Percentiles rank a stretch among this genome's conserved stretches.
Evolutionary conservation across 2,329 filamentous ascomycete genomes (phyloP).

Genomic region (Metarhizium brunneum): DNA sequence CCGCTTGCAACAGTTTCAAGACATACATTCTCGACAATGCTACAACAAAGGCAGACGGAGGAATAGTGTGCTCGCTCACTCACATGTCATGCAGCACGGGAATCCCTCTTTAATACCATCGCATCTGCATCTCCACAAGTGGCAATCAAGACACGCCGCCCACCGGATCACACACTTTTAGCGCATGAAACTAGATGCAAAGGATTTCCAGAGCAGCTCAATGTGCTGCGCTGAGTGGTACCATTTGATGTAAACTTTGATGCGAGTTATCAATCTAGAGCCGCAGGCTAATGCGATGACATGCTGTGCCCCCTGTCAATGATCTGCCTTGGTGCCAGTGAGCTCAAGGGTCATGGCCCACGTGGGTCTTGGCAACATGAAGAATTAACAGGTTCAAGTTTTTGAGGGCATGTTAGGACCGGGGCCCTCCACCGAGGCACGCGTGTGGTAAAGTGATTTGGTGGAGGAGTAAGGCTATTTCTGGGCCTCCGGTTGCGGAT

Average conservation of each 20-base stretch:
- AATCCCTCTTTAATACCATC: too few relatives aligned
- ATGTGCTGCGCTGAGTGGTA: too few relatives aligned
- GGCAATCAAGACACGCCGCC: neutral
- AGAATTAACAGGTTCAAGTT: neutral
- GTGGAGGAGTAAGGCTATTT: neutral
- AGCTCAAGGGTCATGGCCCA: neutral
- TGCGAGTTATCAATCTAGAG: too few relatives aligned
- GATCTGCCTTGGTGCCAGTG: neutral
- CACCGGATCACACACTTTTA: too few relatives aligned
- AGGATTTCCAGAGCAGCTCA: too few relatives aligned
- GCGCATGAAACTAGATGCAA: too few relatives aligned
- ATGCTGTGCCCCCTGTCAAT: neutral
- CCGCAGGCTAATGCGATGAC: neutral
- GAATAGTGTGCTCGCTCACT: neutral
- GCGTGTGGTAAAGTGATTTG: neutral
- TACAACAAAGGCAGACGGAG: too few relatives aligned
- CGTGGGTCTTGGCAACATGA: neutral
- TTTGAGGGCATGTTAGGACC: neutral
- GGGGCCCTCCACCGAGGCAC: neutral
- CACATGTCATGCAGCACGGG: too few relatives aligned
- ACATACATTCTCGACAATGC: neutral
- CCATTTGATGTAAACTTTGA: too few relatives aligned
- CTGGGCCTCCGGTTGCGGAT: too few relatives aligned
- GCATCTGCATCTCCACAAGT: neutral
- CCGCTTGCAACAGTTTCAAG: neutral